Conservation (phyloP, 805 yeast species). For the Saccharomycopsis fermentans region DNA sequence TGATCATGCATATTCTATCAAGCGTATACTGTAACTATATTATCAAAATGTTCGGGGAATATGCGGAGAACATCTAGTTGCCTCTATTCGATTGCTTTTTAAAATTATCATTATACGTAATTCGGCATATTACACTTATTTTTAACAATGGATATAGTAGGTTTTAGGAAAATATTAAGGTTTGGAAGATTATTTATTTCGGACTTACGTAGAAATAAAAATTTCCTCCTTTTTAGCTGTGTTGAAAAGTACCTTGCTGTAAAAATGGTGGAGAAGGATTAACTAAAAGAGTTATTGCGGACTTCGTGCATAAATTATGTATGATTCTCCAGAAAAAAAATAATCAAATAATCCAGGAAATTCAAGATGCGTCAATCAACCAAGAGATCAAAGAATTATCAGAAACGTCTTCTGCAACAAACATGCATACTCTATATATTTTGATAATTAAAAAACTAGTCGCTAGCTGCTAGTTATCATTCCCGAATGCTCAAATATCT, state of each 20-base stretch:
- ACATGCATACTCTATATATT: neutral
- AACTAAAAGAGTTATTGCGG: neutral
- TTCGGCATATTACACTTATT: no score
- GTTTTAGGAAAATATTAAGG: no score
- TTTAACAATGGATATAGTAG: no score
- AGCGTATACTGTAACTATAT: no score
- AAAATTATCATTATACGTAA: no score
- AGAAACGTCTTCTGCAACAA: neutral
- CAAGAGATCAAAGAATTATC: neutral
- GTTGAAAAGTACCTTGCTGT: neutral
- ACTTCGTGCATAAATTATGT: neutral
- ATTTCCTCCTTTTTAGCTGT: neutral
- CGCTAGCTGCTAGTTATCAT: no score
- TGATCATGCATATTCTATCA: no score
- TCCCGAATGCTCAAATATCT: no score
- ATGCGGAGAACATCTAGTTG: no score
- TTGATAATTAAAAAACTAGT: no score
- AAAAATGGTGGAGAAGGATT: slow-evolving; percentile 1
- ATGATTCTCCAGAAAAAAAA: neutral
- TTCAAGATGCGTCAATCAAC: neutral
- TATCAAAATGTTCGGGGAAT: no score
- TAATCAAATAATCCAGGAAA: neutral
- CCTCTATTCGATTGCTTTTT: neutral
- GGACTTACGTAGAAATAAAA: neutral
- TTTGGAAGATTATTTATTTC: neutral